Conservation (phyloP, 2,329 filamentous ascomycete species). For the Chaetomiaceae sp. region DNA sequence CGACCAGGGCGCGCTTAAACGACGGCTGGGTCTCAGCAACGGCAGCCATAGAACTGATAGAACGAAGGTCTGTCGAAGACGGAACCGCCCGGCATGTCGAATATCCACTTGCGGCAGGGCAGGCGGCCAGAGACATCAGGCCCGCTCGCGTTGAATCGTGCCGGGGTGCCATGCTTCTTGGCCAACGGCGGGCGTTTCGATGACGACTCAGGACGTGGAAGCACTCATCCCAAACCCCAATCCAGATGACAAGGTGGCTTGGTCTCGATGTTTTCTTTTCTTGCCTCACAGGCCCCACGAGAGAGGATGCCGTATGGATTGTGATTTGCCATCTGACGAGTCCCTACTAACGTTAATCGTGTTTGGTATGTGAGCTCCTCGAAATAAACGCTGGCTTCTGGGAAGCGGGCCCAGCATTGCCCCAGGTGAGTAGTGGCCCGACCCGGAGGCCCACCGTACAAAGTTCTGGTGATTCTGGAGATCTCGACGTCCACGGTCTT, state of each 20-base stretch:
- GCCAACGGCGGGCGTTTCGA: not conserved
- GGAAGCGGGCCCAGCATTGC: not conserved
- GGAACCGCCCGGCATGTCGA: constrained; percentile 14
- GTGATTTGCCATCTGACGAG: too few species aligned
- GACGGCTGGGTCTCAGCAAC: constrained; percentile 7
- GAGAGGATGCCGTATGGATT: too few species aligned
- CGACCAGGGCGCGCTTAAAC: constrained; percentile 18
- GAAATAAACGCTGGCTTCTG: not conserved
- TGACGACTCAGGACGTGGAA: not conserved
- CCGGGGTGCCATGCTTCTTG: constrained; percentile 6
- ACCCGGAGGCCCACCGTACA: not conserved
- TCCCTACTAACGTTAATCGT: too few species aligned
- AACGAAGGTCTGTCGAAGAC: constrained; percentile 4
- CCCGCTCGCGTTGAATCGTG: constrained; percentile 8
- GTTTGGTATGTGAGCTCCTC: not conserved
- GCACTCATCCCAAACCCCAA: not conserved
- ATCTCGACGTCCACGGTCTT: not conserved
- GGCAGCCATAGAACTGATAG: constrained; percentile 8
- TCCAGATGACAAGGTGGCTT: not conserved
- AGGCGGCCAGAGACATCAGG: not conserved
- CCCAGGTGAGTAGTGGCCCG: not conserved
- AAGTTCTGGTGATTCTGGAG: not conserved
- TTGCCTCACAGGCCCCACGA: not conserved
- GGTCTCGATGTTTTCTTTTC: not conserved
- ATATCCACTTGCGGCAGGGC: constrained; percentile 8